phyloP scores from a whole-genome alignment of 768 basidiomycete genomes.

The Tylopilus sp. region DNA sequence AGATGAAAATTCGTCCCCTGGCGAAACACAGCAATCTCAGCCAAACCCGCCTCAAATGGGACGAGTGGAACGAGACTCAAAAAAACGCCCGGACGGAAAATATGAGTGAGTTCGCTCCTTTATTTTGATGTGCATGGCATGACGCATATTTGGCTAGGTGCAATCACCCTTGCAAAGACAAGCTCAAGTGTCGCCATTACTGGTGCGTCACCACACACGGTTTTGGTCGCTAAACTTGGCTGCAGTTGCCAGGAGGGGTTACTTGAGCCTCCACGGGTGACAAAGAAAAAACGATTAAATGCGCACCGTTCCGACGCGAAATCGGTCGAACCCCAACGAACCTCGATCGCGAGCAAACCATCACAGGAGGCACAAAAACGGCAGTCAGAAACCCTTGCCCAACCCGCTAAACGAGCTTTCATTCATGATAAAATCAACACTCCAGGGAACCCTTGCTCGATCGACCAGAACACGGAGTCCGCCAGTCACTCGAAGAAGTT shows the following conservation, averaged over 20 bases:
- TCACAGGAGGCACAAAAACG: slow-evolving; percentile 1
- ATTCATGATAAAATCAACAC: slow-evolving; percentile 41
- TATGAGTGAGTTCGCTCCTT: slow-evolving; percentile 47
- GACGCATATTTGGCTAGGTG: slow-evolving; percentile 45
- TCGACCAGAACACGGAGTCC: slow-evolving; percentile 44
- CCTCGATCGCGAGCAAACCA: slow-evolving; percentile 1
- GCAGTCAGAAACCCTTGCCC: slow-evolving; percentile 23
- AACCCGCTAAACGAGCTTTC: slow-evolving; percentile 12
- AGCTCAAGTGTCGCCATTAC: slow-evolving; percentile 67
- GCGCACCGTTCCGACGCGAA: slow-evolving; percentile 12
- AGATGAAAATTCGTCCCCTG: neutral
- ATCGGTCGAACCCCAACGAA: neutral
- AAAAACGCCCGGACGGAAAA: slow-evolving; percentile 58
- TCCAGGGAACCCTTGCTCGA: slow-evolving; percentile 35
- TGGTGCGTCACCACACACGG: slow-evolving; percentile 42
- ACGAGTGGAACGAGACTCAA: slow-evolving; percentile 19
- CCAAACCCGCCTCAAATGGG: slow-evolving; percentile 4
- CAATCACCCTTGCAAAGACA: slow-evolving; percentile 79
- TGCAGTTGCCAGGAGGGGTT: slow-evolving; percentile 75
- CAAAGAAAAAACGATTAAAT: slow-evolving; percentile 33
- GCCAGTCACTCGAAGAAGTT: slow-evolving; percentile 15
- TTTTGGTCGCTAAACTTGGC: slow-evolving; percentile 8
- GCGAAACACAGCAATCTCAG: slow-evolving; percentile 1
- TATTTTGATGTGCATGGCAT: neutral
- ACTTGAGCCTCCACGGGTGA: slow-evolving; percentile 43